Conservation (phyloP, 306 rosid species). For the Quercus suber region DNA sequence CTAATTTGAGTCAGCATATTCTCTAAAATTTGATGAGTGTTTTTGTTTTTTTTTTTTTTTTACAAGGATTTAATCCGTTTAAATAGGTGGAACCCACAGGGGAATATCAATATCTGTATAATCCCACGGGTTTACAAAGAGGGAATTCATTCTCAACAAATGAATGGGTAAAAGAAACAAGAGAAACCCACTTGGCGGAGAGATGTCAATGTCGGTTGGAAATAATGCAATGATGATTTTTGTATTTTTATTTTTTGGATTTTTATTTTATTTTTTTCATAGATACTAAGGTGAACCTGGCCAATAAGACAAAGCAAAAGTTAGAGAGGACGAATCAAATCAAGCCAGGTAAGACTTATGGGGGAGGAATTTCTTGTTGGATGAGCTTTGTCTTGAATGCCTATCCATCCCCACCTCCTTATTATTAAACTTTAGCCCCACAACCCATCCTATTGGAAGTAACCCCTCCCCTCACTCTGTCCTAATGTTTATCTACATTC, state of each 20-base stretch:
- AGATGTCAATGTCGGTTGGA: constrained; percentile 53
- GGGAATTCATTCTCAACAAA: constrained; percentile 30
- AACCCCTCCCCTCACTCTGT: background rate
- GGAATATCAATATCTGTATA: constrained; percentile 7
- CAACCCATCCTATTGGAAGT: constrained; percentile 53
- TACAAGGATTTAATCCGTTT: background rate
- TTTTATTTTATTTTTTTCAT: constrained; percentile 1
- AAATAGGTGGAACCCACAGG: background rate
- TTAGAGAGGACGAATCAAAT: constrained; percentile 40
- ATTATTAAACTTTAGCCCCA: constrained; percentile 55
- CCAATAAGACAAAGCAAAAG: constrained; percentile 54
- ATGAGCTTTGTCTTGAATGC: constrained; percentile 42
- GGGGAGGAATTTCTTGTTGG: constrained; percentile 53
- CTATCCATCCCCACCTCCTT: constrained; percentile 41
- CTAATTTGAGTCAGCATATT: too few relatives aligned
- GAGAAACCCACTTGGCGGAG: constrained; percentile 40
- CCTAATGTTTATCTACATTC: constrained; percentile 34
- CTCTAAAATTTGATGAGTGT: too few relatives aligned
- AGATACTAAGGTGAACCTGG: constrained; percentile 51
- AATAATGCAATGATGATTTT: constrained; percentile 18
- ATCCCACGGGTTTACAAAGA: constrained; percentile 23
- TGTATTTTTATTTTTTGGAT: background rate
- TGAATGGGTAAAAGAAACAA: constrained; percentile 25
- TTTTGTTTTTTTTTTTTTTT: too few relatives aligned
- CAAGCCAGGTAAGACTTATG: constrained; percentile 40